A percentile compares a stretch with the other conserved stretches of the same genome.
phyloP scores from a whole-genome alignment of 164 flowering plant species.

The Tetracentron sinense region DNA sequence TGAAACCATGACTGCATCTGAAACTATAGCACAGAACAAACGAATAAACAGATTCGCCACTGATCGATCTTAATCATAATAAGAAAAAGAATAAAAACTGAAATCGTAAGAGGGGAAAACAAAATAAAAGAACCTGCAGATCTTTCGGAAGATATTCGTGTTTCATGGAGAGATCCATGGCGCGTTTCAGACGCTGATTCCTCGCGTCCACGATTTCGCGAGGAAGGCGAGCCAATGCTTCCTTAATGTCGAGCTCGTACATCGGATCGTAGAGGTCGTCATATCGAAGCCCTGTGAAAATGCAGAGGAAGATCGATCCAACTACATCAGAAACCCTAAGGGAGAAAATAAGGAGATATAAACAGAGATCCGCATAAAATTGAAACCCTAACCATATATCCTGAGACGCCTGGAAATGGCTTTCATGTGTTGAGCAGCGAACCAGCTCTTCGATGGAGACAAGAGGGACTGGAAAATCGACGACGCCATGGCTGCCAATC shows the following conservation, averaged over 20 bases:
- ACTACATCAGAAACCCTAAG: background rate
- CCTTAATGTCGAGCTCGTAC: slow-evolving; percentile 80
- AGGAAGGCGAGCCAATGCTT: slow-evolving; percentile 81
- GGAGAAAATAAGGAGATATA: no score
- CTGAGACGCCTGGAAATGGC: slow-evolving; percentile 63
- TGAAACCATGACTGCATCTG: no score
- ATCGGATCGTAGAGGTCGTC: slow-evolving; percentile 85
- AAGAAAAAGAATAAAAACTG: no score
- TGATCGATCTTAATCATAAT: no score
- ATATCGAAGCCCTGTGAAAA: slow-evolving; percentile 57
- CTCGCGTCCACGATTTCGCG: slow-evolving; percentile 88
- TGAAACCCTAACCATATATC: slow-evolving; percentile 50
- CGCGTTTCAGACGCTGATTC: slow-evolving; percentile 84
- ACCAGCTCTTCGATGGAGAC: slow-evolving; percentile 60
- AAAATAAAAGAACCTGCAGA: slow-evolving; percentile 58
- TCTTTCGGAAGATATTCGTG: slow-evolving; percentile 77
- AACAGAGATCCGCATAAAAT: no score
- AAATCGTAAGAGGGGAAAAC: no score
- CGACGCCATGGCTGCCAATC: slow-evolving; percentile 32
- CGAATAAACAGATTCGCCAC: no score
- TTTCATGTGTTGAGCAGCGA: slow-evolving; percentile 69
- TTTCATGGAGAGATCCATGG: slow-evolving; percentile 97
- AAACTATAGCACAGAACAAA: no score
- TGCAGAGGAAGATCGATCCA: background rate
- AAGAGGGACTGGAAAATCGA: slow-evolving; percentile 43